Base-by-base conservation (phyloP, 345 rosid species). In the Cardamine occulta region DNA sequence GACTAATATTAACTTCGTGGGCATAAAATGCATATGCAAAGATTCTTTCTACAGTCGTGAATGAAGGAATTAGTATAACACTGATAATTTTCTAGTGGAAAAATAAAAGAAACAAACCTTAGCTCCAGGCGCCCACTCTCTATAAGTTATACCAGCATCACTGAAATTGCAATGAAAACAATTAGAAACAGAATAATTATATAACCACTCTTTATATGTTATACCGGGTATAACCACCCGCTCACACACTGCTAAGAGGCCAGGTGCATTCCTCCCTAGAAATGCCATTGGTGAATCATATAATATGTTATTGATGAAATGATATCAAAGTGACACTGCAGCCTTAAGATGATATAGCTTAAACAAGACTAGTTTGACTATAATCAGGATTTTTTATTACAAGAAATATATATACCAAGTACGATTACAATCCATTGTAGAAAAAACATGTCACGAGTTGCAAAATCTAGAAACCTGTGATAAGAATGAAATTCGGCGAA, bases 51-150 rank as follows among this genome's bases (percentile, higher is more conserved):
- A 73, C 34, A 65, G 66, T 44, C 12, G 34, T 66, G 21, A 34
- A 58, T 58, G 61, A 59, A 17, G 14, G 42, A 48, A 48, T 12
- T 63, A 49, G 18, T 15, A 32, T 9, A 49, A 13, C 8, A 4
- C 17, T 4, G 31, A 62, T 10, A 44, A 39, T 17, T 24, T 37
- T 54, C 24, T 21, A 23, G 57, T 10, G 58, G 66, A 56, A 62
- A 64, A 47, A 37, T 63, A 54, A 17, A 74, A 68, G 73, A 56
- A 73, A 82, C 88, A 68, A 72, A 94, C 98, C 96, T 81, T 88
- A 52, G 98, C 98, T 88, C 96, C 97, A 32, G 98, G 98, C 28
- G 98, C 98, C 98, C 98, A 94, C 81, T 94, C 98, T 76, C 97
- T 82, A 63, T 91, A 94, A 19, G 95, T 91, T 82, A 89, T 84